Evolutionary conservation across 768 basidiomycete species (phyloP).

Genomic region (Suillus bovinus): DNA sequence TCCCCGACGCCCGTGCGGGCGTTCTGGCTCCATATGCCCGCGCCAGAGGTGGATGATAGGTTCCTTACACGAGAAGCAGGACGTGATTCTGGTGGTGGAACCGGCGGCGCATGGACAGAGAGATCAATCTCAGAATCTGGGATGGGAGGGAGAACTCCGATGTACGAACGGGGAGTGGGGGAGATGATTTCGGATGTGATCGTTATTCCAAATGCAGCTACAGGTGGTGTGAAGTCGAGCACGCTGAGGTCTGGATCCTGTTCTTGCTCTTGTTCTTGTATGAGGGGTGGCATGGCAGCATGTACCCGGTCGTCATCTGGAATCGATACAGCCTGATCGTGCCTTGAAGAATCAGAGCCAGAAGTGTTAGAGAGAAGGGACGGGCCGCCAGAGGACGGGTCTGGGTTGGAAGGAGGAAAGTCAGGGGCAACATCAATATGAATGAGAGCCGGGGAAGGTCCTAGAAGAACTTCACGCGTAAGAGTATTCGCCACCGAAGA

Average conservation of each 20-base stretch:
- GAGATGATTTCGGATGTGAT: background rate
- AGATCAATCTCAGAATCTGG: slow-evolving; percentile 19
- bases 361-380: background rate
- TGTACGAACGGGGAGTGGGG: slow-evolving; percentile 9
- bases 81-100: slow-evolving; percentile 28
- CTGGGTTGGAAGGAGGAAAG: background rate
- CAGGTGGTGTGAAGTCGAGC: slow-evolving; percentile 11
- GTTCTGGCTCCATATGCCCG: background rate
- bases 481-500: slow-evolving; percentile 7
- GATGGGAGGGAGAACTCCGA: slow-evolving; percentile 17
- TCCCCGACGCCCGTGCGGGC: slow-evolving; percentile 16
- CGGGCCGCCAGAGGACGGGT: background rate
- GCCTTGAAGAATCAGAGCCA: slow-evolving; percentile 19
- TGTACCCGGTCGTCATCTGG: slow-evolving; percentile 32
- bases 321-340: slow-evolving; percentile 13
- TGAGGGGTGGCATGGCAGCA: slow-evolving; percentile 1
- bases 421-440: slow-evolving; percentile 15
- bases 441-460: slow-evolving; percentile 30
- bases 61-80: slow-evolving; percentile 28
- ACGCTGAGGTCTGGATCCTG: slow-evolving; percentile 4
- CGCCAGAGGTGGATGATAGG: too few relatives aligned
- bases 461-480: slow-evolving; percentile 16
- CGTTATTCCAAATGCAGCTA: slow-evolving; percentile 12
- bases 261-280: slow-evolving; percentile 4
- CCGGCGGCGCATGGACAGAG: slow-evolving; percentile 16